Evolutionary conservation across 139 green algal genomes (phyloP).

Genomic region (Gonium pectorale): DNA sequence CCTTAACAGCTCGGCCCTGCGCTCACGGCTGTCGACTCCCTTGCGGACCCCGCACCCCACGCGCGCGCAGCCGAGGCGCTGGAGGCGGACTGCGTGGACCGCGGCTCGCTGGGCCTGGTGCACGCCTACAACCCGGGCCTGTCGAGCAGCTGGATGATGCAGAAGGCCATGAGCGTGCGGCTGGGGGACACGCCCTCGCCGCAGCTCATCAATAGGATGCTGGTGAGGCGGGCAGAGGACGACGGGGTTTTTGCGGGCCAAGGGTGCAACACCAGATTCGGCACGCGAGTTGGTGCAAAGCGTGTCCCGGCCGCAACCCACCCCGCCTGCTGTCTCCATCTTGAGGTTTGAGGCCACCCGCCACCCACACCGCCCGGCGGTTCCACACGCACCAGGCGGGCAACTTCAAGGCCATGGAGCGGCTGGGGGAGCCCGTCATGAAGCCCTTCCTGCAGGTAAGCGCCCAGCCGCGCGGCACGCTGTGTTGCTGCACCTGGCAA

Average conservation of each 20-base stretch:
- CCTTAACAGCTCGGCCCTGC: no score
- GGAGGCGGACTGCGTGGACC: conserved; percentile 55
- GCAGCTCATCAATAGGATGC: conserved; percentile 86
- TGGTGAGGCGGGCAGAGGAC: conserved; percentile 39
- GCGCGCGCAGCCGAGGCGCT: conserved; percentile 31
- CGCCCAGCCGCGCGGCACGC: no score
- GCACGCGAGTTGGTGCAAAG: no score
- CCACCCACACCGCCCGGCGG: not conserved
- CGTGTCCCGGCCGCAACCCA: no score
- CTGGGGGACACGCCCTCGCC: conserved; percentile 19
- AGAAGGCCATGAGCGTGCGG: conserved; percentile 88
- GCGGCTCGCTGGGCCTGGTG: conserved; percentile 65
- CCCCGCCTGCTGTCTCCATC: no score
- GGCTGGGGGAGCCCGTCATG: conserved; percentile 78
- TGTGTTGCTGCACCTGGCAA: no score
- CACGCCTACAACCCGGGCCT: conserved; percentile 82
- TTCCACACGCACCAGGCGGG: conserved; percentile 32
- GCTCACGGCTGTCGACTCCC: no score
- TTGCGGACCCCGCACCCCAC: no score
- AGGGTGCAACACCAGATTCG: no score
- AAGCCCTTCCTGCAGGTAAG: conserved; percentile 89
- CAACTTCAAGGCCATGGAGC: conserved; percentile 90
- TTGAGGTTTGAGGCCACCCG: no score
- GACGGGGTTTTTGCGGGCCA: no score
- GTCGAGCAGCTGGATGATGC: conserved; percentile 84